Conservation (phyloP, 163 green algal genomes). For the Scenedesmus sp. region DNA sequence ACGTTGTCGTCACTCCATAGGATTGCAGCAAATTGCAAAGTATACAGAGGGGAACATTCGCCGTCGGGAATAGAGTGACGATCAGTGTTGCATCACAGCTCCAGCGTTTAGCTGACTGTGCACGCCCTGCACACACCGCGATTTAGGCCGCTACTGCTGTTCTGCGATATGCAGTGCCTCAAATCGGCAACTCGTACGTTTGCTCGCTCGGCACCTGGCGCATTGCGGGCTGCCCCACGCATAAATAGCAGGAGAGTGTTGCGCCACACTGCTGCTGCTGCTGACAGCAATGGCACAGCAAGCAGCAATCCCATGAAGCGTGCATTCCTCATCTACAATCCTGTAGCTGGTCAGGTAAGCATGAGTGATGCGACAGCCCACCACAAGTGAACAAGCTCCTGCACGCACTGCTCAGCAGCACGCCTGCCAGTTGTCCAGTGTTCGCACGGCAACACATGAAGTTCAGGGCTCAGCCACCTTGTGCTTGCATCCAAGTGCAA, state of each 20-base stretch:
- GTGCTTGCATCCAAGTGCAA: not conserved
- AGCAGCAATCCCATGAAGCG: slow-evolving; percentile 20
- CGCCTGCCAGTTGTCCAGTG: not conserved
- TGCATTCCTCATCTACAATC: slow-evolving; percentile 51
- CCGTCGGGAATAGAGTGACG: not conserved
- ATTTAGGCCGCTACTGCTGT: not conserved
- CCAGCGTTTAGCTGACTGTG: not conserved
- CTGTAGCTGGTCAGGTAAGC: slow-evolving; percentile 42
- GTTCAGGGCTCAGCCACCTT: not conserved
- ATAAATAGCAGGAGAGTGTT: not conserved
- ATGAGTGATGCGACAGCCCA: not conserved
- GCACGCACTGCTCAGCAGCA: not conserved
- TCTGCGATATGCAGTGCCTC: not conserved
- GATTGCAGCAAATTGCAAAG: not conserved
- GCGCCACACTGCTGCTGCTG: not conserved
- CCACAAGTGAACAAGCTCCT: not conserved
- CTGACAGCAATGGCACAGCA: not conserved
- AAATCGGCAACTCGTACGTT: not conserved
- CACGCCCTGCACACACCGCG: not conserved
- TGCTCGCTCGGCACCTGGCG: not conserved
- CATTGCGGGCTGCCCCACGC: not conserved
- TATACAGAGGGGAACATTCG: too few relatives aligned
- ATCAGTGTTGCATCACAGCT: not conserved
- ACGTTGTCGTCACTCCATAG: not conserved
- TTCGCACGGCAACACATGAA: not conserved